Percentiles rank a stretch among this genome's conserved stretches.
These are phyloP conservation scores for Diaporthe humulicola DNA, from an alignment of 2,329 filamentous ascomycete species.

Conservation along the genomic window DNA sequence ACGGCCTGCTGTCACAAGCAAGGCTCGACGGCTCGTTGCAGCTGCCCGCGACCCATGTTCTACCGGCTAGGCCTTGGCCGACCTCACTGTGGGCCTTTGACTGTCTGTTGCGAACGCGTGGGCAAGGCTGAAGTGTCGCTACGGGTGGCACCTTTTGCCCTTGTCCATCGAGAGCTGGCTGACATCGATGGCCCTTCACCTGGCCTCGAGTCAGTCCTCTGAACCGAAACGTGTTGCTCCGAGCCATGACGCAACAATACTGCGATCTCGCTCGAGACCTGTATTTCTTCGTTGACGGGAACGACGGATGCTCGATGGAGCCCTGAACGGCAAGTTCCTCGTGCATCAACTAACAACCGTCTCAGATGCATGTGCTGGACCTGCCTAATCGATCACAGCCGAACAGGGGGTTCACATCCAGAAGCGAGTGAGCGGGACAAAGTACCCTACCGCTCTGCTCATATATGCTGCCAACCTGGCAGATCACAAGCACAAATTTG, in stretches of 20 bases:
- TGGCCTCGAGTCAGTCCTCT: conserved; percentile 23
- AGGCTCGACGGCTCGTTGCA: not conserved
- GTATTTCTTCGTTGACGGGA: not conserved
- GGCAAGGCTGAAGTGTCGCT: conserved; percentile 9
- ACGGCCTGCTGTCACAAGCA: not conserved
- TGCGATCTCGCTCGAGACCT: not conserved
- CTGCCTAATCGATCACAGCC: conserved; percentile 3
- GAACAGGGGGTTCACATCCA: not conserved
- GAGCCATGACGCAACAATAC: conserved; percentile 19
- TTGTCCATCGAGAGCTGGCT: not conserved
- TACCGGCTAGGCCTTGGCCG: not conserved
- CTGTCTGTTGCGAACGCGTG: not conserved
- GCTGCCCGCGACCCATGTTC: not conserved
- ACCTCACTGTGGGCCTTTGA: conserved; percentile 8
- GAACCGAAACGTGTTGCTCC: conserved; percentile 20
- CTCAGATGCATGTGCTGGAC: not conserved
- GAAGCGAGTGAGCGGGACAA: not conserved
- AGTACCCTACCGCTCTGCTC: not conserved
- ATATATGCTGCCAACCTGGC: not conserved
- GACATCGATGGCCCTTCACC: not conserved
- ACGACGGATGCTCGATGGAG: not conserved
- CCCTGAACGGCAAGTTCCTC: not conserved
- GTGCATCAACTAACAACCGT: not conserved
- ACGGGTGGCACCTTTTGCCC: not conserved
- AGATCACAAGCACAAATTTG: not conserved